phyloP scores from a whole-genome alignment of 2,329 filamentous ascomycete genomes.

The Monosporascus sp. region DNA sequence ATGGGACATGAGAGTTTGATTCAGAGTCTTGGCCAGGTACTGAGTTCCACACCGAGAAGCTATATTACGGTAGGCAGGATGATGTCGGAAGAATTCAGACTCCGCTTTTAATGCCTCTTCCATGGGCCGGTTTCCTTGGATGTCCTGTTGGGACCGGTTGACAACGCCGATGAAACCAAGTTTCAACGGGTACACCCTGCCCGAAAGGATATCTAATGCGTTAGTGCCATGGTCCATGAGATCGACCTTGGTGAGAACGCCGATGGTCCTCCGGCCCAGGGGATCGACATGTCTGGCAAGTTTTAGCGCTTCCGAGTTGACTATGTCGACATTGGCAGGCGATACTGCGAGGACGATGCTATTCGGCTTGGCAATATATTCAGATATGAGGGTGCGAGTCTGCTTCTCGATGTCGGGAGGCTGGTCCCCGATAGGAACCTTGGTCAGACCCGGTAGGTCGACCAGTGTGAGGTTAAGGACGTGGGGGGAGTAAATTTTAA shows the following conservation, averaged over 20 bases:
- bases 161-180: slow-evolving; percentile 97
- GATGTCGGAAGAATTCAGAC: slow-evolving; percentile 92
- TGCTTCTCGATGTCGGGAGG: slow-evolving; percentile 98
- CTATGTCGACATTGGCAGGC: slow-evolving; percentile 94
- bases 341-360: slow-evolving; percentile 96
- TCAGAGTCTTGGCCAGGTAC: slow-evolving; percentile 89
- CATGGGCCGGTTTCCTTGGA: slow-evolving; percentile 92
- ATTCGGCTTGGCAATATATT: slow-evolving; percentile 98
- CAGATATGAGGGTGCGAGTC: slow-evolving; percentile 90
- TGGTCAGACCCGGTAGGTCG: slow-evolving; percentile 91
- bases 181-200: slow-evolving; percentile 92
- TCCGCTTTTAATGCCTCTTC: slow-evolving; percentile 86
- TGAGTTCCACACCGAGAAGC: slow-evolving; percentile 89
- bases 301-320: slow-evolving; percentile 97
- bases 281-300: slow-evolving; percentile 95
- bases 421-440: slow-evolving; percentile 97
- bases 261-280: slow-evolving; percentile 89
- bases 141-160: slow-evolving; percentile 97
- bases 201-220: slow-evolving; percentile 94
- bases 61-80: slow-evolving; percentile 96
- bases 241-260: slow-evolving; percentile 94
- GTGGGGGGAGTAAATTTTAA: slow-evolving; percentile 97
- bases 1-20: slow-evolving; percentile 91
- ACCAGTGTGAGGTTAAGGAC: slow-evolving; percentile 95
- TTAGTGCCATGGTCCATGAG: slow-evolving; percentile 99